Conservation (phyloP, 129 eudicot genomes). For the Flaveria brownii region DNA sequence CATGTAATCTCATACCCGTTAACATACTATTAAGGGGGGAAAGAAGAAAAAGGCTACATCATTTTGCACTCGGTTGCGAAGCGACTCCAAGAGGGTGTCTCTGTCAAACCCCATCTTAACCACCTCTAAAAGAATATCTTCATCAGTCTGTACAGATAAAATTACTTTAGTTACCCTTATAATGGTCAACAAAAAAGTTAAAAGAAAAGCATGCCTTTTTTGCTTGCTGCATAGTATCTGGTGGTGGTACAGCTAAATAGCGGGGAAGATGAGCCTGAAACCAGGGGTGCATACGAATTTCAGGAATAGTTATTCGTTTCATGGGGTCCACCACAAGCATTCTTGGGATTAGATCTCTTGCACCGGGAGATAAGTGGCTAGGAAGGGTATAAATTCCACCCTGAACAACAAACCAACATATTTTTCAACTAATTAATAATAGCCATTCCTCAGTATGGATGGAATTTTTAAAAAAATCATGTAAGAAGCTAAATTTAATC, state of each 20-base stretch:
- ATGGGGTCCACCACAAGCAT: slow-evolving; percentile 98
- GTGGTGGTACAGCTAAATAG: slow-evolving; percentile 92
- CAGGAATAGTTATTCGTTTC: slow-evolving; percentile 92
- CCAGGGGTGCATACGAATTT: slow-evolving; percentile 83
- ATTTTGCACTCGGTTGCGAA: slow-evolving; percentile 80
- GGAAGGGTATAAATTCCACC: slow-evolving; percentile 99
- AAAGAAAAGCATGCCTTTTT: slow-evolving; percentile 56
- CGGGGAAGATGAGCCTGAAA: slow-evolving; percentile 97
- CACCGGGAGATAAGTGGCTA: slow-evolving; percentile 92
- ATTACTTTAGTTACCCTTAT: slow-evolving; percentile 4
- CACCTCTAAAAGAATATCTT: slow-evolving; percentile 92
- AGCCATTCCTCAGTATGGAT: background rate
- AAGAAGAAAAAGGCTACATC: slow-evolving; percentile 49
- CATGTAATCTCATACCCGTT: background rate
- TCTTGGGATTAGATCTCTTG: slow-evolving; percentile 92
- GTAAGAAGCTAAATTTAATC: slow-evolving; percentile 11
- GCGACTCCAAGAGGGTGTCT: slow-evolving; percentile 76
- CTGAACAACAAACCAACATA: slow-evolving; percentile 40
- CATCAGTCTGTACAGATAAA: slow-evolving; percentile 69
- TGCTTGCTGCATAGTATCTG: slow-evolving; percentile 93
- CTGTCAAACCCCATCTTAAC: slow-evolving; percentile 90
- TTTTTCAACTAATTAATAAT: background rate
- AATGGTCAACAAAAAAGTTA: background rate
- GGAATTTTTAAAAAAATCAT: background rate
- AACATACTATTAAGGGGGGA: background rate